These are phyloP conservation scores for Diplodia scrobiculata DNA, from an alignment of 2,329 filamentous ascomycete genomes.

Conservation along the genomic window DNA sequence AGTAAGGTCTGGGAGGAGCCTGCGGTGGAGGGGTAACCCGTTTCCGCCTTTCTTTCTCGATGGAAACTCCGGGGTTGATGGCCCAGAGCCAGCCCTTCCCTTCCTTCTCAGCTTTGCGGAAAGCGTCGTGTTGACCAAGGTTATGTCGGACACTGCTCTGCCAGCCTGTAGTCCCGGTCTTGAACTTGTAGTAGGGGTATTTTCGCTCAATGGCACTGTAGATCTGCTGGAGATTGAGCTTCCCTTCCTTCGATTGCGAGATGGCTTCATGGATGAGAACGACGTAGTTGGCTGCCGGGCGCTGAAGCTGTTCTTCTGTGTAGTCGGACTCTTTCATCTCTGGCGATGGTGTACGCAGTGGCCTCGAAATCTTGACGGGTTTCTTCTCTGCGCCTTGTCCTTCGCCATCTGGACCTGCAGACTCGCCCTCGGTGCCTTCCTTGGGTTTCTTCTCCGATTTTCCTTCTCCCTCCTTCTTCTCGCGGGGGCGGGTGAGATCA, in stretches of 20 bases:
- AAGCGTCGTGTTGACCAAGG: slow-evolving; percentile 60
- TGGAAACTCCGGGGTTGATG: slow-evolving; percentile 60
- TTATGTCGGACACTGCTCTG: slow-evolving; percentile 69
- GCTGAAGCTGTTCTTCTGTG: slow-evolving; percentile 73
- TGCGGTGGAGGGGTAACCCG: slow-evolving; percentile 53
- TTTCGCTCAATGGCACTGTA: slow-evolving; percentile 65
- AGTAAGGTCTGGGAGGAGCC: slow-evolving; percentile 26
- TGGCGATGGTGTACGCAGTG: slow-evolving; percentile 61
- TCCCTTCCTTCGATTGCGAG: slow-evolving; percentile 56
- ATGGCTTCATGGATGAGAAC: slow-evolving; percentile 66
- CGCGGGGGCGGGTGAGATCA: slow-evolving; percentile 40
- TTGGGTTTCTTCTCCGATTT: slow-evolving; percentile 32
- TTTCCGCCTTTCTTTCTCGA: slow-evolving; percentile 60
- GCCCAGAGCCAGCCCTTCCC: slow-evolving; percentile 66
- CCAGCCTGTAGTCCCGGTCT: slow-evolving; percentile 63
- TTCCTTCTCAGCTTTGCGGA: slow-evolving; percentile 62
- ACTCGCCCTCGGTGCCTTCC: slow-evolving; percentile 40
- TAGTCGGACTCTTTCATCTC: slow-evolving; percentile 65
- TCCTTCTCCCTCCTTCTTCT: slow-evolving; percentile 45
- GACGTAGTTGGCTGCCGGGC: slow-evolving; percentile 65
- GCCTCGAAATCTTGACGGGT: slow-evolving; percentile 51
- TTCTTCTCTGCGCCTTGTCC: slow-evolving; percentile 47
- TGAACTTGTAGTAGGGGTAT: slow-evolving; percentile 66
- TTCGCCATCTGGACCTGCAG: slow-evolving; percentile 27
- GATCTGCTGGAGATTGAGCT: slow-evolving; percentile 67